These are phyloP conservation scores for Calvatia gigantea DNA, from an alignment of 768 basidiomycete species.

Conservation along the genomic window DNA sequence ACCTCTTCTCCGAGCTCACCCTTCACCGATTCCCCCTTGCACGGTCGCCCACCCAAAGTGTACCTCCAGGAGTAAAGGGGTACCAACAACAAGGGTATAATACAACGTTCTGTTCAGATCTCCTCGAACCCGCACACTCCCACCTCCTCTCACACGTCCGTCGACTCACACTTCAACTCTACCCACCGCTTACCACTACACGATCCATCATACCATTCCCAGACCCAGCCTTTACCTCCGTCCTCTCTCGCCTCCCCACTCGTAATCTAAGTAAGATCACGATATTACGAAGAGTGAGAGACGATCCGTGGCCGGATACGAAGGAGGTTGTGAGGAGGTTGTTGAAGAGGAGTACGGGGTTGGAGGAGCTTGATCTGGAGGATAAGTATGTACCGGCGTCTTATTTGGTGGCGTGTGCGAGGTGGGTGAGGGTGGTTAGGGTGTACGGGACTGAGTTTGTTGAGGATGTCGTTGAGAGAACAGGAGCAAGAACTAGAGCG, in stretches of 20 bases:
- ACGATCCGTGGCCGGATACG: slow-evolving; percentile 8
- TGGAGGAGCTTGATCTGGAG: background rate
- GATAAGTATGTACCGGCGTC: slow-evolving; percentile 1
- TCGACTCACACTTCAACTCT: slow-evolving; percentile 5
- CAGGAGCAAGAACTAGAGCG: background rate
- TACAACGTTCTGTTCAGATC: slow-evolving; percentile 1
- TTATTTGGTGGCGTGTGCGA: background rate
- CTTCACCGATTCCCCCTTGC: slow-evolving; percentile 4
- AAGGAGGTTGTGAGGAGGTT: background rate
- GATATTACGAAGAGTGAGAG: slow-evolving; percentile 5
- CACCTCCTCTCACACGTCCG: slow-evolving; percentile 10
- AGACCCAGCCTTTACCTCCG: slow-evolving; percentile 2
- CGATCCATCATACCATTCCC: too few species aligned
- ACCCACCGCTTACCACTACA: background rate
- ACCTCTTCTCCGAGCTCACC: slow-evolving; percentile 4
- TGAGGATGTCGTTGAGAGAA: background rate
- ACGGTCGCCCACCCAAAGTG: too few species aligned
- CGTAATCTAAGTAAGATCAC: slow-evolving; percentile 5
- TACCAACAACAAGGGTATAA: too few species aligned
- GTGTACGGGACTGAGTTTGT: slow-evolving; percentile 8
- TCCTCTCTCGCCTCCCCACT: background rate
- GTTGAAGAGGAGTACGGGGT: background rate
- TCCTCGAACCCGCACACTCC: background rate
- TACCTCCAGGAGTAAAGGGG: background rate
- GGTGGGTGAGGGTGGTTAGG: background rate